These are phyloP conservation scores for Syncephalis fuscata DNA, from an alignment of 371 early-diverging fungal species.

Conservation along the genomic window DNA sequence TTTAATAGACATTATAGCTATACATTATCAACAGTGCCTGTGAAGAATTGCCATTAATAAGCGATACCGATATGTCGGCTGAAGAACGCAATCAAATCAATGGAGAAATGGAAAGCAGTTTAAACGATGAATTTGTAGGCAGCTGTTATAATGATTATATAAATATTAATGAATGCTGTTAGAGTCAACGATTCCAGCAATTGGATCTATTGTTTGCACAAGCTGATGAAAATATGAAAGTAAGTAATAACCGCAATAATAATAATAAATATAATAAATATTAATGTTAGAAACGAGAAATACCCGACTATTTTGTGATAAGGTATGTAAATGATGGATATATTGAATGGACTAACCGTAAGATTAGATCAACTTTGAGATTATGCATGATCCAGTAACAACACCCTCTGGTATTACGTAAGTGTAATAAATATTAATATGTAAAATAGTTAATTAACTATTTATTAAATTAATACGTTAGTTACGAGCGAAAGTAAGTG, in stretches of 20 bases:
- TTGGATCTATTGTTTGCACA: constrained; percentile 11
- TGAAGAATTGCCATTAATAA: no score
- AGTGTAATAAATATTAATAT: constrained; percentile 2
- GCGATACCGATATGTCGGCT: no score
- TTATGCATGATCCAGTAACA: constrained; percentile 26
- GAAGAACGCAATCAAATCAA: background rate
- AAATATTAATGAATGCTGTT: background rate
- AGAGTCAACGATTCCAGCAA: constrained; percentile 6
- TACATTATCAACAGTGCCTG: no score
- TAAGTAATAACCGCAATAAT: background rate
- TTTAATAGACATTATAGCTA: no score
- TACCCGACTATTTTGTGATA: constrained; percentile 23
- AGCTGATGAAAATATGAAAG: constrained; percentile 15
- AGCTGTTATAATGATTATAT: background rate
- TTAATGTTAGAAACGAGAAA: constrained; percentile 10
- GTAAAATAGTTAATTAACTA: no score
- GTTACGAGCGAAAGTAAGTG: background rate
- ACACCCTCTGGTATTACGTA: constrained; percentile 23
- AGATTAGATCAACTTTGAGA: constrained; percentile 3
- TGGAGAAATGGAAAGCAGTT: background rate
- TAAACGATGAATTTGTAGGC: background rate
- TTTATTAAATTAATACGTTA: background rate
- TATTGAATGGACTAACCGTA: background rate
- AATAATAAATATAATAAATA: background rate
- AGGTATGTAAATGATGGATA: constrained; percentile 7